These are phyloP conservation scores for Chlorella variabilis DNA, from an alignment of 163 green algal species.

Conservation along the genomic window DNA sequence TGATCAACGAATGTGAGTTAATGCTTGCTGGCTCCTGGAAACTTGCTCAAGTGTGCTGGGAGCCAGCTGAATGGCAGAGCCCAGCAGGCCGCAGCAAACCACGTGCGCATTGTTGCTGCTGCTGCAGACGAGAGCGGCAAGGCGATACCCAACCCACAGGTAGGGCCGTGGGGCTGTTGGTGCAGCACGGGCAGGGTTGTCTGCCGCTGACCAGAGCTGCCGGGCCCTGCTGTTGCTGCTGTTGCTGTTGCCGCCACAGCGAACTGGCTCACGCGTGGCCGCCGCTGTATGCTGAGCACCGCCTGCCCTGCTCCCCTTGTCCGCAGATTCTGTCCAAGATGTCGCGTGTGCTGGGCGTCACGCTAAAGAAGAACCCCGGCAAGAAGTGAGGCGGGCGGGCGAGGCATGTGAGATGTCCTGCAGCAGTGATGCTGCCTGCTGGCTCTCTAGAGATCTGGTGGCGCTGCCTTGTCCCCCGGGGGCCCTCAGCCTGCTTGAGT, in stretches of 20 bases:
- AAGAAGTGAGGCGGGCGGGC: slow-evolving; percentile 60
- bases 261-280: background rate
- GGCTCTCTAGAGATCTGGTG: background rate
- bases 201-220: background rate
- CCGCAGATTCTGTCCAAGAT: slow-evolving; percentile 85
- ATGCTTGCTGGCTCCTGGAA: too few relatives aligned
- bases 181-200: background rate
- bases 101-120: too few relatives aligned
- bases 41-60: too few relatives aligned
- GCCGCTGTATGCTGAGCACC: background rate
- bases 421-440: background rate
- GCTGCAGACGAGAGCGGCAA: slow-evolving; percentile 98
- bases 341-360: slow-evolving; percentile 89
- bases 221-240: background rate
- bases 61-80: too few relatives aligned
- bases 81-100: too few relatives aligned
- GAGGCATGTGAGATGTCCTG: too few relatives aligned
- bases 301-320: background rate
- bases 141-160: slow-evolving; percentile 93
- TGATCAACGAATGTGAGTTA: slow-evolving; percentile 99
- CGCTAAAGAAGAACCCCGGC: slow-evolving; percentile 70
- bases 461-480: background rate
- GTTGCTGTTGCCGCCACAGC: background rate
- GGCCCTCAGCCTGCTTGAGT: background rate
- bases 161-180: slow-evolving; percentile 34